Base-by-base conservation (phyloP, 768 basidiomycete species). In the Amylocystis lapponica region DNA sequence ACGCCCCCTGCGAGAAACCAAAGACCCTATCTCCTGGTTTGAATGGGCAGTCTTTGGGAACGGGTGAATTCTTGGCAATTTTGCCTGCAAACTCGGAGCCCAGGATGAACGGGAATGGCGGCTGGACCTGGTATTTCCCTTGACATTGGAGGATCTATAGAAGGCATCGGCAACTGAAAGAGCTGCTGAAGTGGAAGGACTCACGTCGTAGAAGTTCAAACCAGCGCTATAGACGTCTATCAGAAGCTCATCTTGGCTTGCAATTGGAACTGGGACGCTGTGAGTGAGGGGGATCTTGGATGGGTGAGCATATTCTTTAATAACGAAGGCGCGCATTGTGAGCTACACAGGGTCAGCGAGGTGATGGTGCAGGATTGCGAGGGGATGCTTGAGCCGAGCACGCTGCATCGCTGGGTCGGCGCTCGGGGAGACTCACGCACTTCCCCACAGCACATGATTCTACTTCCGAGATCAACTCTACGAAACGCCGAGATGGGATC, bases 21-120 rank as follows among this genome's bases (percentile, higher is more conserved):
- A 96, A 95, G 0, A 99, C 87, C 31, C 89, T 70, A 49, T 96
- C 89, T 3, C 95, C 95, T 2, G 73, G 78, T 56, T 82, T 80
- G 55, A 81, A 87, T 0, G 75, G 72, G 58, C 90, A 95, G 6
- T 81, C 86, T 22, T 72, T 58, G 3, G 94, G 94, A 19, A 95
- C 82, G 19, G 82, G 84, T 3, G 87, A 90, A 48, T 72, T 62
- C 13, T 56, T 48, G 7, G 85, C 70, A 47, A 98, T 81, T 43
- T 65, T 72, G 0, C 95, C 95, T 3, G 92, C 78, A 55, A 97
- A 87, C 62, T 99, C 88, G 27, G 77, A 70, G 13, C 93, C 93
- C 5, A 93, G 75, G 5, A 80, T 72, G 64, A 94, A 96, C 0
- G 94, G 94, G 29, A 90, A 71, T 0, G 86, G 76, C 0, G 88